Percentiles rank a stretch among this genome's conserved stretches.
Evolutionary conservation across 176 grass and related monocot species (phyloP).

Genomic region (Saccharum officinarum): DNA sequence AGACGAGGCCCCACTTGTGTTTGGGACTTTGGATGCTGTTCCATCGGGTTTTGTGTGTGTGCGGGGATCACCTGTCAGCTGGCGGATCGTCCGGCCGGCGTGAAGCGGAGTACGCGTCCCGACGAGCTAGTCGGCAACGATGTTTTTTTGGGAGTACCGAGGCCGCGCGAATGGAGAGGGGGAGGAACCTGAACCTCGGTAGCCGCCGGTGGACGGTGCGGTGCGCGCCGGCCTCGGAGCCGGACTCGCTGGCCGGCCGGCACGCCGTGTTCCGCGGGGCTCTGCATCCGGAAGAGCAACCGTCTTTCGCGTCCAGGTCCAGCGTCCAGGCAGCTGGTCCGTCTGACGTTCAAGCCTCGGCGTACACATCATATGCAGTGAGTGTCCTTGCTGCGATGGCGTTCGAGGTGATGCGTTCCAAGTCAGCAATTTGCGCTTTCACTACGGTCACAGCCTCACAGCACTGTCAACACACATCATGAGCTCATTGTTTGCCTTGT

Average conservation of each 20-base stretch:
- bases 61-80: neutral
- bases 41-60: neutral
- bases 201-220: conserved; percentile 29
- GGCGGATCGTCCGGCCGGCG: neutral
- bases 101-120: neutral
- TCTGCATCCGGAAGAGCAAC: neutral
- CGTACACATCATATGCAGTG: neutral
- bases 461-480: neutral
- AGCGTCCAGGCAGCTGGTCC: too few relatives aligned
- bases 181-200: neutral
- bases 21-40: neutral
- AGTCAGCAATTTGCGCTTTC: neutral
- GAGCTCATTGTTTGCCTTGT: neutral
- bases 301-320: neutral
- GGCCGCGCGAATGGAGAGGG: neutral
- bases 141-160: neutral
- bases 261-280: conserved; percentile 13
- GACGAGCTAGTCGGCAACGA: neutral
- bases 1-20: too few relatives aligned
- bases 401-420: neutral
- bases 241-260: conserved; percentile 15
- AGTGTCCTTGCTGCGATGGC: neutral
- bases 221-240: neutral
- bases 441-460: neutral
- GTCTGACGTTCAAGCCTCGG: too few relatives aligned